Evolutionary conservation across 352 stramenopile genomes (phyloP), one percentile per base, ranked within the genome.

Genomic region (Pythium coloratum): DNA sequence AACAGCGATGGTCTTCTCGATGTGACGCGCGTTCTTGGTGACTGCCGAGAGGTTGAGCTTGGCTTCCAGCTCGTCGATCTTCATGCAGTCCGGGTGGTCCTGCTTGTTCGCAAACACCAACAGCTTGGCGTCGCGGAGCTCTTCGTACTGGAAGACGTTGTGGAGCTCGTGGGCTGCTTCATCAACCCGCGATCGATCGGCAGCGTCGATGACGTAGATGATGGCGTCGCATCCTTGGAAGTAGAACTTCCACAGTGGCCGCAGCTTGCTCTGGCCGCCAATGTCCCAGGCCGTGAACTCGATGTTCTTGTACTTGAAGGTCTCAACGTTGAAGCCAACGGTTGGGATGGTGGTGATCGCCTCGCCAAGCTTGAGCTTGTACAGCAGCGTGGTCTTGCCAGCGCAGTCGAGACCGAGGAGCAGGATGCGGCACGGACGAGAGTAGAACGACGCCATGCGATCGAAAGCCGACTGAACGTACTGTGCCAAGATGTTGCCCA

Each of bases 321-420:
- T 78, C 75, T 97, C 89, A 61, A 97, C 79, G 67, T 97, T 95
- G 70, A 94, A 96, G 18, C 88, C 86, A 44, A 97, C 84, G n/a
- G 91, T 97, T 18, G 86, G 79, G 56, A 92, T 85, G 49, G 86
- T 92, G 3, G 74, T 83, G 26, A 95, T 63, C 6, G 80, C 24
- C 55, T 93, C 81, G 12, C 81, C 84, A 28, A 96, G 71, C 65
- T 96, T 92, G 64, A 96, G 81, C 60, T 87, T 84, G 79, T 97
- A 93, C 10, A 98, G 86, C 67, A 99, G 96, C 34, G 97, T 99
- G 1, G 97, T 99, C 83, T 99, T 99, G 74, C 96, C 96, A 24
- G 95, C 97, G 26, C 90, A 94, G 77, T 99, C 96, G 13, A 98
- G 82, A 1, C 90, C 90, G n/a, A 97, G 83, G 78, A 99, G 97